Conservation (phyloP, 371 early-diverging fungal species). For the Mucor piriformis region DNA sequence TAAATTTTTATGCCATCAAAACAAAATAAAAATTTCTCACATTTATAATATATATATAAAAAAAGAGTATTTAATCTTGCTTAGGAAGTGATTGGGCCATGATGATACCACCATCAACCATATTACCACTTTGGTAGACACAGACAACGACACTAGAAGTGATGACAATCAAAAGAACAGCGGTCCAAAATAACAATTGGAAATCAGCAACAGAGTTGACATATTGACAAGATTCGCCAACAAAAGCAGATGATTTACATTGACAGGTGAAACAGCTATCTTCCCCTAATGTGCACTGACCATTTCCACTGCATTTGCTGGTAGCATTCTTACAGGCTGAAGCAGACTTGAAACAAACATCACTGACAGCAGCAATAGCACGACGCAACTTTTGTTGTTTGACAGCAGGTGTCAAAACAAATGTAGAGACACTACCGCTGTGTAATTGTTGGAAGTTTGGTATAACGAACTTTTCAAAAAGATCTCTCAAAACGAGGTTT, state of each 20-base stretch:
- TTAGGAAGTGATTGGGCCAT: conserved; percentile 45
- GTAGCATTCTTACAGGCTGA: conserved; percentile 38
- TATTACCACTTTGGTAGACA: conserved; percentile 42
- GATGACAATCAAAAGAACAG: conserved; percentile 38
- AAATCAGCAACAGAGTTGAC: conserved; percentile 45
- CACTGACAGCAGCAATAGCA: conserved; percentile 6
- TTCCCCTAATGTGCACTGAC: conserved; percentile 28
- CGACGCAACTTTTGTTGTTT: conserved; percentile 5
- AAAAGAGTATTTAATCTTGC: conserved; percentile 41
- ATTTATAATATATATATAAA: conserved; percentile 1
- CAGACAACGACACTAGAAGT: conserved; percentile 44
- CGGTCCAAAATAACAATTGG: conserved; percentile 54
- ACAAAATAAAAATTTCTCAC: not conserved
- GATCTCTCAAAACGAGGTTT: conserved; percentile 24
- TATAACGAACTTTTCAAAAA: conserved; percentile 35
- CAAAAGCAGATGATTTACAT: conserved; percentile 30
- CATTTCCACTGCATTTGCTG: conserved; percentile 37
- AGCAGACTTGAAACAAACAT: conserved; percentile 26
- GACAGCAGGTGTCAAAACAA: conserved; percentile 30
- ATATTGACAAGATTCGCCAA: conserved; percentile 42
- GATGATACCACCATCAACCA: conserved; percentile 40
- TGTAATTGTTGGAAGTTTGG: conserved; percentile 20
- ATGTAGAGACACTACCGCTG: conserved; percentile 16
- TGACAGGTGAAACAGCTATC: conserved; percentile 43
- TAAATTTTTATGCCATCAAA: conserved; percentile 3